These are phyloP conservation scores for Zalaria obscura DNA, from an alignment of 2,329 filamentous ascomycete species.

Conservation along the genomic window DNA sequence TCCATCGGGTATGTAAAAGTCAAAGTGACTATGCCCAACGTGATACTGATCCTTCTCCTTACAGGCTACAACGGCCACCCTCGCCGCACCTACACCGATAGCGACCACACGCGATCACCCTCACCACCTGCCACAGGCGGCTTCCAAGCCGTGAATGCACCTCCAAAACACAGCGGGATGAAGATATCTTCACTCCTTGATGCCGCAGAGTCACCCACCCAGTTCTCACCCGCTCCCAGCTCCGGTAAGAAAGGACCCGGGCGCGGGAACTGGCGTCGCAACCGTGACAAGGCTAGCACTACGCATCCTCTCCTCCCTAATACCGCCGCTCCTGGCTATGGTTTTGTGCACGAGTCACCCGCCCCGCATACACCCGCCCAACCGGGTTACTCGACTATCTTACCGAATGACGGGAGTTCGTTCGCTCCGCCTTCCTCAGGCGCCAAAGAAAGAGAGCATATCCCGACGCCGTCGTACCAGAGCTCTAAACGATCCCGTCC, in stretches of 20 bases:
- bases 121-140: conserved; percentile 17
- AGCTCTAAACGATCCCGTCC: conserved; percentile 48
- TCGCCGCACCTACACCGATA: conserved; percentile 20
- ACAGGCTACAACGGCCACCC: background rate
- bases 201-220: conserved; percentile 26
- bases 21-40: background rate
- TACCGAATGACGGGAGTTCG: conserved; percentile 5
- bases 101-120: conserved; percentile 32
- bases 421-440: conserved; percentile 8
- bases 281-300: conserved; percentile 10
- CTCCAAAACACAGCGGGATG: conserved; percentile 28
- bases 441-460: conserved; percentile 11
- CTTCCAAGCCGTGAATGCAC: conserved; percentile 23
- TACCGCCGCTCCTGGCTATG: conserved; percentile 5
- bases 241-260: conserved; percentile 28
- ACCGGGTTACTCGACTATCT: background rate
- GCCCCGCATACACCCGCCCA: background rate
- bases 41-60: background rate
- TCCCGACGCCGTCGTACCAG: conserved; percentile 19
- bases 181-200: conserved; percentile 34
- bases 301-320: conserved; percentile 17
- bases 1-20: too few species aligned
- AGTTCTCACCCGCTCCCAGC: conserved; percentile 12
- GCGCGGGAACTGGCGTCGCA: conserved; percentile 35
- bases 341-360: background rate